Conservation (phyloP, 495 filamentous ascomycete genomes). For the Tuber calosporum region DNA sequence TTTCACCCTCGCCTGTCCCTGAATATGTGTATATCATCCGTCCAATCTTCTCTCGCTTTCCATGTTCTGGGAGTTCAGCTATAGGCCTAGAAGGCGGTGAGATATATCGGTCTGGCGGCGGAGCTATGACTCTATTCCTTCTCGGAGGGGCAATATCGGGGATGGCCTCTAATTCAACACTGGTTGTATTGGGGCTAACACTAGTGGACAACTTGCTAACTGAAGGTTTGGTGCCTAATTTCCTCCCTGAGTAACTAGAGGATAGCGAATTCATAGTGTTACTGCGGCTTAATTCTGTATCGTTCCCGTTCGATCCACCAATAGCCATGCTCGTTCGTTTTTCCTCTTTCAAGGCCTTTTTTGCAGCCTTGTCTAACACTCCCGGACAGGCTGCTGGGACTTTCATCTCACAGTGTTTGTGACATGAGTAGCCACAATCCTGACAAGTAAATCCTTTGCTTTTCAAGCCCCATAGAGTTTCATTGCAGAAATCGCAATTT, state of each 20-base stretch:
- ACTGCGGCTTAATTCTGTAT: constrained; percentile 54
- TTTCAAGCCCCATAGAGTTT: constrained; percentile 83
- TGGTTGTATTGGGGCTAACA: constrained; percentile 36
- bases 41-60: constrained; percentile 55
- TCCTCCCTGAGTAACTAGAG: constrained; percentile 64
- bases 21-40: constrained; percentile 88
- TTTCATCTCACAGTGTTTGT: constrained; percentile 98
- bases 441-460: constrained; percentile 93
- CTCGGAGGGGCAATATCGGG: constrained; percentile 30
- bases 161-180: constrained; percentile 26
- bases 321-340: constrained; percentile 48
- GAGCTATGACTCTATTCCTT: constrained; percentile 70
- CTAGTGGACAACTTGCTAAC: constrained; percentile 27
- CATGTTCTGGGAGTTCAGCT: constrained; percentile 26
- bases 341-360: constrained; percentile 73
- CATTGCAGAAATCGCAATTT: constrained; percentile 92
- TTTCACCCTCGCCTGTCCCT: constrained; percentile 67
- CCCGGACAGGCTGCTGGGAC: constrained; percentile 93
- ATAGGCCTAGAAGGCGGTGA: constrained; percentile 50
- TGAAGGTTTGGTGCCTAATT: constrained; percentile 10
- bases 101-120: constrained; percentile 74
- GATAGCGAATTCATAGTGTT: constrained; percentile 91
- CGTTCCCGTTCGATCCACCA: constrained; percentile 42
- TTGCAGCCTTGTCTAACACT: constrained; percentile 70
- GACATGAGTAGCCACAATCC: constrained; percentile 95